Evolutionary conservation across 768 basidiomycete species (phyloP), one percentile per base, ranked within the genome.

Genomic region (Cystobasidium ongulense): DNA sequence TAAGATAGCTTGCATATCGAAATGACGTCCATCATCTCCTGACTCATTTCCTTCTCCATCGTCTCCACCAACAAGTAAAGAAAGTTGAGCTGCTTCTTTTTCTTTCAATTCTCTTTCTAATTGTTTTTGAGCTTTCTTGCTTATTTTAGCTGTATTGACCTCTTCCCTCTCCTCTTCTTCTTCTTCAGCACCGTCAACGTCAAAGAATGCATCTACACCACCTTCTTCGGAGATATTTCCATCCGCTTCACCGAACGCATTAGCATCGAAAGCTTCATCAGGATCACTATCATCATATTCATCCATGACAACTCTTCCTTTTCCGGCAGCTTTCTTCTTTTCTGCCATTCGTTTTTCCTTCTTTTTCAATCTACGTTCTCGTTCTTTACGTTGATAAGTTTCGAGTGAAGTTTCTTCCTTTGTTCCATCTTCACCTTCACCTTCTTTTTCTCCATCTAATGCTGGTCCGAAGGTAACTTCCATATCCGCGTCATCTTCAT

Each of bases 381-480:
- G 88, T 85, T 89, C 87, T 82, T 93, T 93, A 76, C 89, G 84
- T 81, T 90, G 88, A 81, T 99, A 99, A 78, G 83, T 87, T 79
- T 94, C 92, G 38, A 98, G 81, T 0, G 92, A 90, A 3, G 90
- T 97, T 83, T 95, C 89, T n/a, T 90, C 86, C 64, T 84, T 84
- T 18, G 83, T 83, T 39, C 54, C 77, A 23, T 80, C 83, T 8
- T 74, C 62, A 21, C 75, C 80, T 8, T 65, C 76, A 31, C 66
- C 74, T 0, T 31, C 76, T 27, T 63, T 70, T 57, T 72, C 80
- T 62, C 84, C 86, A 72, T 84, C 87, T 43, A 98, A 82, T 3
- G 88, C 95, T 1, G 96, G 91, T 18, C 86, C 88, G 81, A 99
- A 98, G 0, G 95, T 97, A 78, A 99, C 89, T 82, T 97, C 89